phyloP scores from a whole-genome alignment of 495 filamentous ascomycete genomes.

The Neurospora hispaniola region DNA sequence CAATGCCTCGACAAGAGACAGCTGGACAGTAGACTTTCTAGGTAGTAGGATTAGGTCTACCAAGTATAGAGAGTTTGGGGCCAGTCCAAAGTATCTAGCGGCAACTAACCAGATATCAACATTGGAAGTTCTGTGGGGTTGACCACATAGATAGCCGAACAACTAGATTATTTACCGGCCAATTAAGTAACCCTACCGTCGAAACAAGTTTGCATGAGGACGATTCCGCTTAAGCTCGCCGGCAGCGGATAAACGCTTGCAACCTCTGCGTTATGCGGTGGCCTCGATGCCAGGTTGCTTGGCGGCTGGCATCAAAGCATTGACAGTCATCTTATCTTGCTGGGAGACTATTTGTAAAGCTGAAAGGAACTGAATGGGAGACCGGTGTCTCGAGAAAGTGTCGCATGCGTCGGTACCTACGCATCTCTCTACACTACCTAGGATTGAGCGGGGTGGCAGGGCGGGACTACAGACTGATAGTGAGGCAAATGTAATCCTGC shows the following conservation, averaged over 20 bases:
- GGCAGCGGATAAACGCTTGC: not conserved
- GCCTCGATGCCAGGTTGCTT: not conserved
- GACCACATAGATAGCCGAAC: conserved; percentile 2
- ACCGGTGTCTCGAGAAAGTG: not conserved
- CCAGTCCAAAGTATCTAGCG: not conserved
- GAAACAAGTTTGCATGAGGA: conserved; percentile 12
- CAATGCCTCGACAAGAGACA: not conserved
- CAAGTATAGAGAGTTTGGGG: not conserved
- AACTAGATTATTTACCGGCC: not conserved
- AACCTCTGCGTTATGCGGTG: not conserved
- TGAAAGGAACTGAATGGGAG: not conserved
- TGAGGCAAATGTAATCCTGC: not conserved
- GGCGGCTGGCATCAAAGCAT: not conserved
- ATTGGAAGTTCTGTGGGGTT: not conserved
- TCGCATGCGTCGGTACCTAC: not conserved
- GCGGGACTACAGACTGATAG: not conserved
- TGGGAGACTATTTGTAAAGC: not conserved
- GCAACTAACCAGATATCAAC: not conserved
- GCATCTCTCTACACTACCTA: not conserved
- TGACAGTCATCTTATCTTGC: not conserved
- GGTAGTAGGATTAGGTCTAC: not conserved
- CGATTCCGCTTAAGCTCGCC: not conserved
- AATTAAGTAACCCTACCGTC: conserved; percentile 5
- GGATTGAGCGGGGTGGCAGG: not conserved
- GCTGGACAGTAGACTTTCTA: not conserved